Base-by-base conservation (phyloP, 441 rosid genomes). In the Rhodomyrtus psidioides region DNA sequence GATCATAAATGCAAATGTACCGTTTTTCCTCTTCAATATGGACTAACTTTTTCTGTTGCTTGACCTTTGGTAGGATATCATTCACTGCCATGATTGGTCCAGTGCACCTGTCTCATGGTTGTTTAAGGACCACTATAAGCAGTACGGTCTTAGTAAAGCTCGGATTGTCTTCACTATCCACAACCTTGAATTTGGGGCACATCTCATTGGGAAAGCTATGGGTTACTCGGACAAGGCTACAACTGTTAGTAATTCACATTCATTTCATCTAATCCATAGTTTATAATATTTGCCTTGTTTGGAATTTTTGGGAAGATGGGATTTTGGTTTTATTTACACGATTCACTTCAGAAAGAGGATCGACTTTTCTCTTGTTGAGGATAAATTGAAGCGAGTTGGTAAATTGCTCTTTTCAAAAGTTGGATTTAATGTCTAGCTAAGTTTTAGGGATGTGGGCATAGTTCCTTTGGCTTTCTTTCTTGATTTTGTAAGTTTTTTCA, bases 81-180 rank as follows among this genome's bases (percentile, higher is more conserved):
- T 97, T 89, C 99, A 97, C 86, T 97, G 98, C 88, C 99, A 97
- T 55, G 99, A 96, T 91, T 97, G 99, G 99, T 95, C 99, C 15
- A 95, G 95, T 88, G 99, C 99, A 85, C 98, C 98, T 39, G 96
- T 95, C 87, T 88, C 98, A 57, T 94, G 98, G 99, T 88, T 96
- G 88, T 95, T 91, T 84, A 97, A 96, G 92, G 99, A 97, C 89
- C 92, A 90, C 51, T 97, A 95, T 85, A 90, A 86, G 92, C 95
- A 95, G 62, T 93, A 94, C 83, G 95, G 98, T 88, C 98, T 96
- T 79, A 92, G 94, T 86, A 96, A 96, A 90, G 90, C 98, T 87
- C 96, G 95, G 79, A 89, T 93, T 89, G 97, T 97, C 90, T 96
- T 96, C 92, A 97, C 99, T 21, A 95, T 96, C 87, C 99, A 97